Percentiles rank a stretch among this genome's conserved stretches.
Conservation (phyloP, 495 filamentous ascomycete species). For the Hypoxylon crocopeplum region DNA sequence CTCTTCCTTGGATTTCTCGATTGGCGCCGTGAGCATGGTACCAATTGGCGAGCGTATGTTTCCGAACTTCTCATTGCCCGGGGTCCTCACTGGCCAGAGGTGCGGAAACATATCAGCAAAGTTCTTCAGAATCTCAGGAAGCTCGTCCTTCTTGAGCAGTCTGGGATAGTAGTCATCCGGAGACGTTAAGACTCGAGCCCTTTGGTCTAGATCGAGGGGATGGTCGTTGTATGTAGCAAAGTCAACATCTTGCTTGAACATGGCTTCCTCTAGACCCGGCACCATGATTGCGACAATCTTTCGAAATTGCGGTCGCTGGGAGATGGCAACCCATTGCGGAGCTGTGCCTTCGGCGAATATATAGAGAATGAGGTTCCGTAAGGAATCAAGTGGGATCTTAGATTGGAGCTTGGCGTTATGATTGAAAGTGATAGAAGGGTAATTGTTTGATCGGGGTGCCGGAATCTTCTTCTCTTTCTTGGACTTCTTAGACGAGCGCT, state of each 20-base stretch:
- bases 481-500: conserved; percentile 43
- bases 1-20: conserved; percentile 67
- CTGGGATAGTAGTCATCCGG: conserved; percentile 77
- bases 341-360: conserved; percentile 82
- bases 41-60: conserved; percentile 85
- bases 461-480: conserved; percentile 67
- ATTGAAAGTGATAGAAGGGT: conserved; percentile 75
- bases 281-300: conserved; percentile 95
- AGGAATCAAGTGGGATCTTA: conserved; percentile 75
- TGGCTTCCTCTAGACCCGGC: conserved; percentile 85
- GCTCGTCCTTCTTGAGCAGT: conserved; percentile 61
- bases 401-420: conserved; percentile 70
- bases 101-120: conserved; percentile 85
- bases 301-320: conserved; percentile 74
- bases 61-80: conserved; percentile 80
- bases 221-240: conserved; percentile 52
- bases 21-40: conserved; percentile 72
- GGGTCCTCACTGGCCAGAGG: conserved; percentile 86
- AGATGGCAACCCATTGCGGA: conserved; percentile 87
- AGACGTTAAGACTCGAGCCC: conserved; percentile 45
- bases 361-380: conserved; percentile 86
- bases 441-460: conserved; percentile 60
- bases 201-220: conserved; percentile 38
- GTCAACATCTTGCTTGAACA: conserved; percentile 78
- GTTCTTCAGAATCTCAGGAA: conserved; percentile 69